Base-by-base conservation (phyloP, 257 asterid species). In the Oldenlandia corymbosa region DNA sequence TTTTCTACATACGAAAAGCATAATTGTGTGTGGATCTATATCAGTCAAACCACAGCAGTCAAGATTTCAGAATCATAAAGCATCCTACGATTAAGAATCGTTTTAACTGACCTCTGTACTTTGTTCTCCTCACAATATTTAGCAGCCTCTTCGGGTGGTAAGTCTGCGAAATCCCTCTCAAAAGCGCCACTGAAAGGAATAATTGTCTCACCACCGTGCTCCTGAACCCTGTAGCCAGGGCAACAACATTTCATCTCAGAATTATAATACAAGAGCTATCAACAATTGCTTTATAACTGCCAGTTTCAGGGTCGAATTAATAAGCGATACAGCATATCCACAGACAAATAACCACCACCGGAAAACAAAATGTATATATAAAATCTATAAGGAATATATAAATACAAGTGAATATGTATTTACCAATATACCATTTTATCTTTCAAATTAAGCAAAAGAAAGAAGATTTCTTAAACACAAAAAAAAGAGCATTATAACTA, bases 41-140 rank as follows among this genome's bases (percentile, higher is more conserved):
- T 49, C 20, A 37, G 43, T 18, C 23, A 31, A 7, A 21, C 23
- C 43, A 6, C 13, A 45, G 37, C 52, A 23, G 37, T 5, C 24
- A 42, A 16, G 9, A 3, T 11, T 10, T 39, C 42, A 11, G 5
- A 14, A 24, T 16, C 17, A 55, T 17, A 53, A 23, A 64, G 50
- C 12, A 27, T 27, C 51, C 9, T 45, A 27, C 37, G 20, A 42
- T 3, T 9, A 68, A 34, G 62, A 46, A 13, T 41, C 13, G 58
- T 50, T 30, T 45, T 21, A 71, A 71, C 95, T 62, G 58, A 93
- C 99, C 99, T 90, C 80, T 80, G 88, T 63, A 90, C 83, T 73
- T 90, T 85, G 88, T 90, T 90, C 83, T 87, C 99, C 81, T 87
- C 96, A 60, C 96, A 90, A 73, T 93, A 90, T 70, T 90, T 87